Base-by-base conservation (phyloP, 1,284 basidiomycete genomes). In the Phylloboletellus chloephorus region DNA sequence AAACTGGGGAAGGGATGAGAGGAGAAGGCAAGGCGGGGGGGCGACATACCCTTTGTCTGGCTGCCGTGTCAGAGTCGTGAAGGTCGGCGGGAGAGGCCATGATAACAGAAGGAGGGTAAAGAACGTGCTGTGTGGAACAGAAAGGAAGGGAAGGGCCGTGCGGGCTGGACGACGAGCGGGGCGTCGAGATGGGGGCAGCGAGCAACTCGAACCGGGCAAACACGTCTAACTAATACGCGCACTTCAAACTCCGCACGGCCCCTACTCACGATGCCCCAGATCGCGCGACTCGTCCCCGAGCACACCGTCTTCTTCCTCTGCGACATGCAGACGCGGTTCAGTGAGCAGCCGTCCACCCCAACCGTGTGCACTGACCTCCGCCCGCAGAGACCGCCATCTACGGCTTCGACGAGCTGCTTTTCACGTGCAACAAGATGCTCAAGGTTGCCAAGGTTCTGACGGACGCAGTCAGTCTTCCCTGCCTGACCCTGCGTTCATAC, bases 261-360 rank as follows among this genome's bases (percentile, higher is more conserved):
- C 15, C 13, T 13, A 24, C 19, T 23, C 23, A 46, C 47, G 39
- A 53, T 51, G 47, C 60, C 67, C 50, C 43, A 60, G 17, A 50
- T 67, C 29, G 55, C 60, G 4, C 69, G 60, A 42, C 65, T 78
- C 46, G 58, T 69, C 13, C 69, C 75, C 7, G 52, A 54, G 0
- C 63, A 63, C 7, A 82, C 84, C 9, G 59, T 83, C 20, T 78
- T 93, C 66, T 73, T 92, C 44, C 66, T 88, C 24, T 91, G 88
- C 61, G 89, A 93, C 61, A 65, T 91, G 2, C 88, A 91, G 64
- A 71, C 74, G 11, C 73, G 75, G 44, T 88, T 91, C 66, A 69
- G 88, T 88, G 48, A 56, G 81, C 4, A 4, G 4, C 7, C 2
- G 2, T 3, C 15, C 26, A 7, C 5, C 2, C 8, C 23, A 19